Evolutionary conservation across 306 rosid genomes (phyloP), one percentile per base, ranked within the genome.

Genomic region (Medicago lupulina): DNA sequence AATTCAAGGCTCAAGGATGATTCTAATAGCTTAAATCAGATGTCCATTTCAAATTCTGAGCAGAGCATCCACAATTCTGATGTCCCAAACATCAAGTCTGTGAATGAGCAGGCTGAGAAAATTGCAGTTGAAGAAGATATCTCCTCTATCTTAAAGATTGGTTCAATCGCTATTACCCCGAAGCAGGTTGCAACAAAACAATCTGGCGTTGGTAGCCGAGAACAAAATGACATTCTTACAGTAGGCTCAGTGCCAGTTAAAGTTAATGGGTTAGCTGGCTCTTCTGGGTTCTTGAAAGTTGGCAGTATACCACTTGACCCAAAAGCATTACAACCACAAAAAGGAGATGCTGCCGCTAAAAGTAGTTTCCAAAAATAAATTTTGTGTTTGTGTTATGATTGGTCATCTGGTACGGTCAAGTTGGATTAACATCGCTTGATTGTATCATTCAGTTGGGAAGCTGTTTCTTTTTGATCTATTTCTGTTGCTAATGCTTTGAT

Each of bases 261-360:
- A 78, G 85, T 88, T 54, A 81, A 85, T 55, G 93, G 92, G 19
- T 73, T 72, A 57, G 36, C 80, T 1, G 83, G 76, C 67, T 74
- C 86, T 16, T 76, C 81, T 62, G 83, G 91, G 47, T 62, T 82
- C 69, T 79, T 90, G 74, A 92, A 89, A 21, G 88, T 90, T 64
- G 97, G 97, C 70, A 92, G 90, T 8, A 88, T 87, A 78, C 91
- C 86, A n/a, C 87, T 87, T 31, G 90, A 88, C 79, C 86, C 89
- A 14, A 83, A 76, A 79, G 86, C 87, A 2, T 71, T 85, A 63
- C 84, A 79, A 34, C 76, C 44, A 3, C 82, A 76, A 82, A 81
- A 84, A 74, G 85, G 75, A 17, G 76, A 76, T 50, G 69, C 77
- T 62, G 34, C 67, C n/a, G 69, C 7, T 57, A 83, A 76, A 76